Percentiles rank a stretch among this genome's conserved stretches.
Evolutionary conservation across 805 yeast genomes (phyloP).

Genomic region (Priceomyces haplophilus): DNA sequence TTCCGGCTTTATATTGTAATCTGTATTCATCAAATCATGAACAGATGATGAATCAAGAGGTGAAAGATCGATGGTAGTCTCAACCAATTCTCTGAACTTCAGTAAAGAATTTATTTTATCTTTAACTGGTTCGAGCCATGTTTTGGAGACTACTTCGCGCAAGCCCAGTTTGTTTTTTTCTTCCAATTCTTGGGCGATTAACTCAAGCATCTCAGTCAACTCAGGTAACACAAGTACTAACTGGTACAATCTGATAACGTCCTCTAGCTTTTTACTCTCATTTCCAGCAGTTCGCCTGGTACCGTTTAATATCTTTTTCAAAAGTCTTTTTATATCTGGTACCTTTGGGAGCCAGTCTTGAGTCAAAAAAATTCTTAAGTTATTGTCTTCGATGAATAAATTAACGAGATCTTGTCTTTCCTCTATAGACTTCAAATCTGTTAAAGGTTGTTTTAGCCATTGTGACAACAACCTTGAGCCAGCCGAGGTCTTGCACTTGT

Average conservation of each 20-base stretch:
- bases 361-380: constrained; percentile 61
- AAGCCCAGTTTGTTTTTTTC: constrained; percentile 16
- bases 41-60: constrained; percentile 60
- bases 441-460: constrained; percentile 95
- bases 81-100: constrained; percentile 81
- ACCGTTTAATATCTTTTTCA: constrained; percentile 55
- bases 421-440: constrained; percentile 55
- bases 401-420: constrained; percentile 77
- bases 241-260: constrained; percentile 86
- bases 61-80: constrained; percentile 84
- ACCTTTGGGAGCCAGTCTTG: constrained; percentile 65
- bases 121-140: constrained; percentile 60
- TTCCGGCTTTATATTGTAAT: constrained; percentile 83
- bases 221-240: constrained; percentile 70
- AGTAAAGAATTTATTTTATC: constrained; percentile 49
- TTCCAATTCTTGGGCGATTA: constrained; percentile 34
- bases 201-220: constrained; percentile 50
- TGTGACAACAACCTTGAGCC: constrained; percentile 85
- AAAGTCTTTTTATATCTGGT: constrained; percentile 78
- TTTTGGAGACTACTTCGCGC: constrained; percentile 37
- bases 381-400: constrained; percentile 65
- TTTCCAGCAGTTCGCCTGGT: constrained; percentile 27
- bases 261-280: constrained; percentile 69
- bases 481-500: constrained; percentile 84
- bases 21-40: constrained; percentile 46